A percentile compares a stretch with the other conserved stretches of the same genome.
Conservation (phyloP, 176 grass and related monocot species). For the Dactylis glomerata region DNA sequence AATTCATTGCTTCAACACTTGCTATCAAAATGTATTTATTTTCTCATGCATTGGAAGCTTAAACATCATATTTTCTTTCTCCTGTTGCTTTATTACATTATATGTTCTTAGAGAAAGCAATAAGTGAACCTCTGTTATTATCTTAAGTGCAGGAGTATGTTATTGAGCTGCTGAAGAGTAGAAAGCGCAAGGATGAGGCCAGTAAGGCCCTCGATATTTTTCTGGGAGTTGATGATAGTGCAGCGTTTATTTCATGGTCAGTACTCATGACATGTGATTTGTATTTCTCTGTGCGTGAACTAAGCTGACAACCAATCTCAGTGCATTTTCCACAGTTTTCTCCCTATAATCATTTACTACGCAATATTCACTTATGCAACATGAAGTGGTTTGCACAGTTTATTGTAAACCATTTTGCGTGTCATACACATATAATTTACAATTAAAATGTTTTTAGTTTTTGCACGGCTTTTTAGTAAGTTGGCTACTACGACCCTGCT, state of each 20-base stretch:
- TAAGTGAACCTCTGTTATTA: slow-evolving; percentile 28
- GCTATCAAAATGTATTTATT: not conserved
- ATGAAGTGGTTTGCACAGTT: not conserved
- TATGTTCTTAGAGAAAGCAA: slow-evolving; percentile 7
- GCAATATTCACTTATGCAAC: not conserved
- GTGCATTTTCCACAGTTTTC: not conserved
- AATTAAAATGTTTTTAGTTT: not conserved
- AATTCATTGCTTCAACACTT: slow-evolving; percentile 17
- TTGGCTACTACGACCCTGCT: not conserved
- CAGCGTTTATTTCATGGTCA: slow-evolving; percentile 69
- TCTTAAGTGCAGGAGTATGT: slow-evolving; percentile 76
- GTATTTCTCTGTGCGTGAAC: not conserved
- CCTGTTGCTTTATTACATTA: slow-evolving; percentile 3
- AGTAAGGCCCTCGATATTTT: slow-evolving; percentile 54
- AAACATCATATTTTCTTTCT: not conserved
- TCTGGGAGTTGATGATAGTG: slow-evolving; percentile 38
- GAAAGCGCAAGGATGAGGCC: slow-evolving; percentile 42
- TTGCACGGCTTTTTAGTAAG: not conserved
- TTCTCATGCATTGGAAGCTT: not conserved
- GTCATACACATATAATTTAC: not conserved
- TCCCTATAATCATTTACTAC: not conserved
- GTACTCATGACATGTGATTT: not conserved
- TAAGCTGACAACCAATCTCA: not conserved
- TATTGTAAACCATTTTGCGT: not conserved
- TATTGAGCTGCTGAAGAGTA: slow-evolving; percentile 50